These are phyloP conservation scores for Trichoderma gamsii DNA, from an alignment of 495 filamentous ascomycete species.

Conservation along the genomic window DNA sequence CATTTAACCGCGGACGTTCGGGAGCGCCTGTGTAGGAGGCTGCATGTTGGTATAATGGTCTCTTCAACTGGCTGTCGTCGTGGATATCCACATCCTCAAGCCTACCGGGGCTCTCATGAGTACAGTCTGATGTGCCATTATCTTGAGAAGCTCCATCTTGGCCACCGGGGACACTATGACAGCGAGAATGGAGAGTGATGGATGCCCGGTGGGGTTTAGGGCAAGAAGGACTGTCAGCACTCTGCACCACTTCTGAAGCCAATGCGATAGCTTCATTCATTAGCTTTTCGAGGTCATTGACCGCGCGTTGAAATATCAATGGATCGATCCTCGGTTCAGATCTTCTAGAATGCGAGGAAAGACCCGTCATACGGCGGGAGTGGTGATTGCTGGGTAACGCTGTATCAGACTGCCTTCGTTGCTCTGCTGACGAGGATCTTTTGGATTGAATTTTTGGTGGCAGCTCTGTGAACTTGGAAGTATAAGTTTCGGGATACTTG, in stretches of 20 bases:
- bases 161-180: not conserved
- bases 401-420: conserved; percentile 22
- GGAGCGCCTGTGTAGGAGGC: not conserved
- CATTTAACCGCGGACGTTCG: not conserved
- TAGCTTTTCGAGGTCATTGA: conserved; percentile 41
- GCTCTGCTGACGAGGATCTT: conserved; percentile 17
- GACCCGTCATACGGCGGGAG: not conserved
- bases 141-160: conserved; percentile 5
- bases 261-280: conserved; percentile 41
- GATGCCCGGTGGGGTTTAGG: not conserved
- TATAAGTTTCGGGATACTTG: conserved; percentile 19
- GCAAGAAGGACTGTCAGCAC: conserved; percentile 19
- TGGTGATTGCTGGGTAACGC: conserved; percentile 13
- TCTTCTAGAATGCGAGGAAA: not conserved
- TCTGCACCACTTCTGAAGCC: conserved; percentile 32
- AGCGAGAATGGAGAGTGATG: not conserved
- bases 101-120: not conserved
- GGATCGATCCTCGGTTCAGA: conserved; percentile 20
- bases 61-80: not conserved
- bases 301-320: conserved; percentile 27
- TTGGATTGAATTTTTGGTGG: conserved; percentile 14
- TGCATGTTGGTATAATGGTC: not conserved
- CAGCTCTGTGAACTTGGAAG: conserved; percentile 24
- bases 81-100: not conserved
- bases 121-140: not conserved